Conservation (phyloP, 2,329 filamentous ascomycete genomes). For the Curvularia sp. region DNA sequence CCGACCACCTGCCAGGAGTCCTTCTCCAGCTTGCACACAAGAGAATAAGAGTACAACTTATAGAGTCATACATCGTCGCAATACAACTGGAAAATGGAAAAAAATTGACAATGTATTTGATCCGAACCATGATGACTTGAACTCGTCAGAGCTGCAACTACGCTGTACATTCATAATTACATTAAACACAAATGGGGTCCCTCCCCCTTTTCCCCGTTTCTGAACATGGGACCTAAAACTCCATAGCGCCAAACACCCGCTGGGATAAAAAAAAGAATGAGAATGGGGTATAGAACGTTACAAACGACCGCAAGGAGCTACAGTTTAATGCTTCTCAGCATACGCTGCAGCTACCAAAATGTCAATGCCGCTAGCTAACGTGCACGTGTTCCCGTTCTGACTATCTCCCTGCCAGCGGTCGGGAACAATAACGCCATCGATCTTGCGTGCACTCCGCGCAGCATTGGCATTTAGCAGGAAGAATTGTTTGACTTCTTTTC, state of each 20-base stretch:
- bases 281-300: constrained; percentile 17
- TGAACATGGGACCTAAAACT: neutral
- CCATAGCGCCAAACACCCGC: constrained; percentile 9
- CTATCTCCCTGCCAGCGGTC: constrained; percentile 67
- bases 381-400: constrained; percentile 58
- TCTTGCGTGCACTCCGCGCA: constrained; percentile 38
- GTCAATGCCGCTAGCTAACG: constrained; percentile 71
- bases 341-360: constrained; percentile 63
- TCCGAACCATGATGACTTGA: too few relatives aligned
- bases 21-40: neutral
- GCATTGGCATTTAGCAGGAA: constrained; percentile 47
- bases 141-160: neutral
- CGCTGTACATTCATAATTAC: constrained; percentile 7
- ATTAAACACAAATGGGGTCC: constrained; percentile 6
- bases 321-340: constrained; percentile 9
- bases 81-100: neutral
- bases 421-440: constrained; percentile 58
- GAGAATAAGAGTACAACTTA: neutral
- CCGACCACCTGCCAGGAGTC: neutral
- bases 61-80: neutral
- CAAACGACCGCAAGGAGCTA: constrained; percentile 1
- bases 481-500: constrained; percentile 36
- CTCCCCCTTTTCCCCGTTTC: neutral
- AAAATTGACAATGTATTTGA: neutral
- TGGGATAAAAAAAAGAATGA: neutral